These are phyloP conservation scores for Globisporangium perplexum DNA, from an alignment of 352 stramenopile species.

Conservation along the genomic window DNA sequence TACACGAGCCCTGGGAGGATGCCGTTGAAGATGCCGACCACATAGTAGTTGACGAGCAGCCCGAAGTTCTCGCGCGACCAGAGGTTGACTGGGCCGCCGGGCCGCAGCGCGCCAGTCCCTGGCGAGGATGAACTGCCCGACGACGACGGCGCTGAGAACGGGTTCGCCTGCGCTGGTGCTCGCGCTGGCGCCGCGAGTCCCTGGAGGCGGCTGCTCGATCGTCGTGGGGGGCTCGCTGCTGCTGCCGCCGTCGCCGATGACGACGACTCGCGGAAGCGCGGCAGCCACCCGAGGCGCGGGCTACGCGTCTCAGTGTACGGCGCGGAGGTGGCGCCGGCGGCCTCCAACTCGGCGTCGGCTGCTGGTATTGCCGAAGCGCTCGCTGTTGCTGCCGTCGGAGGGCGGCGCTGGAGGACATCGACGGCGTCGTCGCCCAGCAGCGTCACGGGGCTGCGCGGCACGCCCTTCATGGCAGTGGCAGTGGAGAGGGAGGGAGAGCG, in stretches of 20 bases:
- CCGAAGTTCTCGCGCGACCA: constrained; percentile 21
- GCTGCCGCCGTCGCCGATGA: no score
- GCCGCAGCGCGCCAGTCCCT: constrained; percentile 15
- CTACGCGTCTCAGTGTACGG: constrained; percentile 8
- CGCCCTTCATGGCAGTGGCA: constrained; percentile 2
- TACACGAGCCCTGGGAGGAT: constrained; percentile 62
- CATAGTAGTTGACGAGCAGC: constrained; percentile 63
- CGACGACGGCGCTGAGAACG: background rate
- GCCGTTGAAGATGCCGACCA: constrained; percentile 64
- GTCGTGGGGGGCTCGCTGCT: background rate
- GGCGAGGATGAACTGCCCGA: background rate
- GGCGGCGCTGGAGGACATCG: background rate
- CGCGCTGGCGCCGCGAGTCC: background rate
- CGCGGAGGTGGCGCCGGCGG: background rate
- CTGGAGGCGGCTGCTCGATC: background rate
- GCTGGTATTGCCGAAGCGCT: no score
- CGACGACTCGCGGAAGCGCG: constrained; percentile 9
- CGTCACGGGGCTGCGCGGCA: constrained; percentile 10
- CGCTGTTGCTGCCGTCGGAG: background rate
- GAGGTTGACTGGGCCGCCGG: constrained; percentile 14
- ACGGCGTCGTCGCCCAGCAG: constrained; percentile 5
- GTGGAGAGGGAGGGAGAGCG: background rate
- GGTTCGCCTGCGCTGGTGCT: background rate
- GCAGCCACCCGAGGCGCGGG: constrained; percentile 5
- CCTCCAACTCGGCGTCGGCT: background rate